These are phyloP conservation scores for Emericellopsis cladophorae DNA, from an alignment of 2,329 filamentous ascomycete genomes.

Conservation along the genomic window DNA sequence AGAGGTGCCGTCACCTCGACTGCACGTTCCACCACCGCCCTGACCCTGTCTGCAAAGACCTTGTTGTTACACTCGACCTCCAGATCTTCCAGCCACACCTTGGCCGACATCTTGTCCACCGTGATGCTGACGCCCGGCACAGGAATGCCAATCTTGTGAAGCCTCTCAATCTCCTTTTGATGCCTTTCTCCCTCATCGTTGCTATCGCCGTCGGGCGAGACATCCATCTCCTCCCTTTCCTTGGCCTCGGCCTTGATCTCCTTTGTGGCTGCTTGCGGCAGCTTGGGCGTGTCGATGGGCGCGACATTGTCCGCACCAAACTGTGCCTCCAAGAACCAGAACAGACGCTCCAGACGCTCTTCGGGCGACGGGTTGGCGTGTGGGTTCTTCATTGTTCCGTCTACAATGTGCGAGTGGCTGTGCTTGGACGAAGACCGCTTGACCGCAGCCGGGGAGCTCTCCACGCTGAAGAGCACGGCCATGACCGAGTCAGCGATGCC, in stretches of 20 bases:
- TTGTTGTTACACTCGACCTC: conserved; percentile 78
- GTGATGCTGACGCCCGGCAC: conserved; percentile 80
- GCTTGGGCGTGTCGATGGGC: conserved; percentile 57
- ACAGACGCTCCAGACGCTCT: conserved; percentile 71
- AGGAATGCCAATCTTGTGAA: conserved; percentile 77
- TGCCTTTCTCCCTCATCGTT: conserved; percentile 41
- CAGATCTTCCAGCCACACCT: conserved; percentile 82
- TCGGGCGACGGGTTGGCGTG: conserved; percentile 60
- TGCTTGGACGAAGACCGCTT: conserved; percentile 44
- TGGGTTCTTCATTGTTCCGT: conserved; percentile 38
- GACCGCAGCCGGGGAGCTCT: conserved; percentile 88
- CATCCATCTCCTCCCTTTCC: conserved; percentile 15
- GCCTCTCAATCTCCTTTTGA: conserved; percentile 59
- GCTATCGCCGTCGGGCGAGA: conserved; percentile 21
- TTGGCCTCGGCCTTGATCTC: conserved; percentile 6
- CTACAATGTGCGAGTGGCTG: conserved; percentile 24
- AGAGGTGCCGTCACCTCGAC: conserved; percentile 77
- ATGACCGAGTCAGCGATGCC: conserved; percentile 96
- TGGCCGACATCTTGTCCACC: conserved; percentile 78
- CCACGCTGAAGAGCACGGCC: conserved; percentile 81
- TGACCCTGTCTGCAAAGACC: conserved; percentile 70
- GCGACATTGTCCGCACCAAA: conserved; percentile 76
- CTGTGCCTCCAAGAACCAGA: conserved; percentile 95
- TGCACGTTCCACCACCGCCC: conserved; percentile 79
- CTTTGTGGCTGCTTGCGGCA: conserved; percentile 21